Evolutionary conservation across 163 green algal species (phyloP), one percentile per base, ranked within the genome.

Genomic region (Chlamydomonas reinhardtii): DNA sequence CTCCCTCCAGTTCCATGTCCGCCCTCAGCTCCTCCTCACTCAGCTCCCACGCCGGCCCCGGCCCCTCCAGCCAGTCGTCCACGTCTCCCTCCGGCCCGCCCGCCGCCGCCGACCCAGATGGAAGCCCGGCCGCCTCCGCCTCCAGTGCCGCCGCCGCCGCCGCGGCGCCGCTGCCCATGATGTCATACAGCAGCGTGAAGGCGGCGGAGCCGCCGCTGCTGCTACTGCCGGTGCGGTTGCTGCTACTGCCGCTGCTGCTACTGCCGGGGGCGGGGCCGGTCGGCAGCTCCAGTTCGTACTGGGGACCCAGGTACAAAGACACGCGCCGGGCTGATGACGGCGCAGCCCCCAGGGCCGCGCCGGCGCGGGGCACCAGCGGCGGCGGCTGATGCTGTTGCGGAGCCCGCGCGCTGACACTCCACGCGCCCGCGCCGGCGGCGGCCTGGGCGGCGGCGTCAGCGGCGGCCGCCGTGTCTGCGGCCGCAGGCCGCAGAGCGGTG

Each of bases 231-330:
- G 39, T 35, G 37, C 35, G 19, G 48, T 19, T 19, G 48, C 12
- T 56, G 48, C 48, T 56, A 19, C 48, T 56, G 48, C 48, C 14
- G 14, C 48, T 56, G 48, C 6, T 17, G 48, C 6, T 54, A 54
- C 43, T 12, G 48, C 6, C 48, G 12, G 48, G 48, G 48, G 48
- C 48, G 48, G 48, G 48, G 48, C 48, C 48, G 48, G 48, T 56
- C 11, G 77, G 77, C n/a, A 84, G 43, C 43, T 68, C 37, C 43
- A 84, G 29, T 39, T 84, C 77, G 29, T 76, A 84, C 64, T 84
- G 39, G 1, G 77, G 77, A 0, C 77, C 77, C 1, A 75, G 64
- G n/a, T 84, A 84, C 25, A 84, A 62, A n/a, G 73, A 62, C 25
- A 83, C 76, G 27, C 76, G 76, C 25, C 71, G 48, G 35, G 59